Percentiles rank a stretch among this genome's conserved stretches.
These are phyloP conservation scores for Psilocybe cubensis DNA, from an alignment of 768 basidiomycete species.

Conservation along the genomic window DNA sequence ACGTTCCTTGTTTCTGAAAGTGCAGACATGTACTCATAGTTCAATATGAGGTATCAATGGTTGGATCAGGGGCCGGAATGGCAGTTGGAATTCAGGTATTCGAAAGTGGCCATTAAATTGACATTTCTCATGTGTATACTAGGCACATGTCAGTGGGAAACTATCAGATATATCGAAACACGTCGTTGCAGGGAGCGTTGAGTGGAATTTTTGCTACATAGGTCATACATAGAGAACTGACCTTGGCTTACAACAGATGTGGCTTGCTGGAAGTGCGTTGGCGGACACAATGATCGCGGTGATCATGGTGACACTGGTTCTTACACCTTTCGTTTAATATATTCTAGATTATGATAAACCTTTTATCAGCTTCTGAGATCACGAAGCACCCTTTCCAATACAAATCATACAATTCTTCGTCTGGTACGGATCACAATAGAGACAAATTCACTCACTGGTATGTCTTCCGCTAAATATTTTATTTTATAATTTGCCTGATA, in stretches of 20 bases:
- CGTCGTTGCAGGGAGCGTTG: too few species aligned
- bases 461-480: background rate
- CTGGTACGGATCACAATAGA: background rate
- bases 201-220: too few species aligned
- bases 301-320: background rate
- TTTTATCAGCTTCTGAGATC: background rate
- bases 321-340: background rate
- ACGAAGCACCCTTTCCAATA: background rate
- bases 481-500: too few species aligned
- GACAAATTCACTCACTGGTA: background rate
- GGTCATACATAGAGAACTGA: background rate
- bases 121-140: too few species aligned
- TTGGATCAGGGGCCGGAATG: background rate
- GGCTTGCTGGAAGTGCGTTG: background rate
- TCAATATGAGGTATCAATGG: background rate
- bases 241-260: background rate
- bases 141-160: too few species aligned
- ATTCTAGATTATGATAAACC: background rate
- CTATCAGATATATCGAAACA: too few species aligned
- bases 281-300: background rate
- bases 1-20: too few species aligned
- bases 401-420: background rate
- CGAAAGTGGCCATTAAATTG: background rate
- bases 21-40: too few species aligned
- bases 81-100: background rate